Base-by-base conservation (phyloP, 2,329 filamentous ascomycete species). In the Davidsoniella neocaledoniae region DNA sequence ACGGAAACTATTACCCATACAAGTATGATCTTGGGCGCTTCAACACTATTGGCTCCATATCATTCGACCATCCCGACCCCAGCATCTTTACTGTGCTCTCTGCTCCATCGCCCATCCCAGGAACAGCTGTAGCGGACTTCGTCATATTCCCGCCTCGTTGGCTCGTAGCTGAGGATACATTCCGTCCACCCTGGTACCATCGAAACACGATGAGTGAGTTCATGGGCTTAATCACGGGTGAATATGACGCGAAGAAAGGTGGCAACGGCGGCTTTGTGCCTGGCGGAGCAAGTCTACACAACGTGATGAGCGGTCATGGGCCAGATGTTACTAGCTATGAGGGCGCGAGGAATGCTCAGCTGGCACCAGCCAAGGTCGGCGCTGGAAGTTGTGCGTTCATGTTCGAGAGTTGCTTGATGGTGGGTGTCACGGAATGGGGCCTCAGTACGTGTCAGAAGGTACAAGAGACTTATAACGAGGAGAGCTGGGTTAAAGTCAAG, bases 21-120 rank as follows among this genome's bases (percentile, higher is more conserved):
- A 88, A 88, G 64, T 88, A 88, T 66, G 83, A 87, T 58, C 71
- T 88, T 1, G 81, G 79, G 23, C 76, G 81, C 29, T 88, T 86
- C 70, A 83, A 81, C 64, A 77, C 76, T 41, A 78, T 88, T 42
- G 83, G 83, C 17, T 77, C 72, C 49, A 77, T 85, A 55, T 81
- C 77, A 6, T 85, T 76, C 59, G 83, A 88, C 61, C 83, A 88
- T 59, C 82, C 82, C 1, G 83, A 88, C 59, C 83, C 83, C 0
- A 79, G 74, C 54, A 86, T 88, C 61, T 88, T 81, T 65, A 86
- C 77, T 1, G 80, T 85, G 4, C 68, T 83, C 21, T 76, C 80
- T 1, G 78, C 77, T 2, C 76, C 72, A 23, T 76, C 76, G n/a
- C 63, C 70, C 4, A 71, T 70, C 0, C 69, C 75, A 0, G 76